A percentile compares a stretch with the other conserved stretches of the same genome.
Evolutionary conservation across 2,329 filamentous ascomycete genomes (phyloP).

Genomic region (Nemania sp.): DNA sequence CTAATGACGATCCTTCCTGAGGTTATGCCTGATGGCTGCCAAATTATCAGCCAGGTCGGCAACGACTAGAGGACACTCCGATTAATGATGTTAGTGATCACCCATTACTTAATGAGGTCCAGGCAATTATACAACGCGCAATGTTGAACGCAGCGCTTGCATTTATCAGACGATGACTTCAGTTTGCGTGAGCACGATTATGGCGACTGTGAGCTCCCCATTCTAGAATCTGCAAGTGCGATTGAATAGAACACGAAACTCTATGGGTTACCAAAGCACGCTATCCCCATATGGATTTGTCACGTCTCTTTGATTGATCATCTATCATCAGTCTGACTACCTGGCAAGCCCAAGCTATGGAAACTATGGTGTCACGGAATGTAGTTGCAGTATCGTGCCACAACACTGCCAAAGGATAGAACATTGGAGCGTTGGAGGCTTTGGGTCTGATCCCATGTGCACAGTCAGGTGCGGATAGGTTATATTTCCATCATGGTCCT

Average conservation of each 20-base stretch:
- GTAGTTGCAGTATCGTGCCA: constrained; percentile 10
- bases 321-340: constrained; percentile 10
- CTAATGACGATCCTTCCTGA: constrained; percentile 10
- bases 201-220: constrained; percentile 10
- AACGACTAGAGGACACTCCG: constrained; percentile 10
- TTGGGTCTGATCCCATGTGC: constrained; percentile 14
- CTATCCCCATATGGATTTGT: constrained; percentile 11
- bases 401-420: constrained; percentile 14
- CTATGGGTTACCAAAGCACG: constrained; percentile 14
- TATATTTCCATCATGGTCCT: constrained; percentile 14
- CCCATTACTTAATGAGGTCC: constrained; percentile 13
- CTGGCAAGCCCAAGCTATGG: constrained; percentile 14
- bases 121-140: constrained; percentile 14
- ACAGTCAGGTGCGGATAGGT: constrained; percentile 11
- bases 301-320: constrained; percentile 11
- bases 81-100: constrained; percentile 11
- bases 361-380: constrained; percentile 15
- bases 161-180: constrained; percentile 13
- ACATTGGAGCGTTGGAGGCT: constrained; percentile 10
- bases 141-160: constrained; percentile 12
- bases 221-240: constrained; percentile 12
- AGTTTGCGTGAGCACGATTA: constrained; percentile 12
- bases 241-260: constrained; percentile 12
- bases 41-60: constrained; percentile 15
- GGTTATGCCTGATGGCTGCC: constrained; percentile 11